Evolutionary conservation across 352 stramenopile species (phyloP).

Genomic region (Globisporangium heterothallicum): DNA sequence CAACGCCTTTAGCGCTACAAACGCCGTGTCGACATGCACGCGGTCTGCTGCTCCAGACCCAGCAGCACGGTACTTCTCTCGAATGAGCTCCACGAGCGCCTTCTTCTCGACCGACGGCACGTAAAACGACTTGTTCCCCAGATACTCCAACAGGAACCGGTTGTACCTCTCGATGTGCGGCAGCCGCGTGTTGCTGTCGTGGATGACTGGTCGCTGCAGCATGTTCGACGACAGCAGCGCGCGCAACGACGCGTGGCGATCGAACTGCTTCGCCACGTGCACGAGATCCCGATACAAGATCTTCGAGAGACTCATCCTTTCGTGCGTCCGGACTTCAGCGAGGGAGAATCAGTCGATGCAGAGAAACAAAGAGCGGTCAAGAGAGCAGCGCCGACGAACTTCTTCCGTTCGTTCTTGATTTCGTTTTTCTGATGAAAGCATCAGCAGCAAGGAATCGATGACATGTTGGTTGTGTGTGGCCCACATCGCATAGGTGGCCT

Average conservation of each 20-base stretch:
- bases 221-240: constrained; percentile 61
- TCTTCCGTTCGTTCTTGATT: background rate
- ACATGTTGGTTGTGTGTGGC: no score
- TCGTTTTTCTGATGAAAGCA: no score
- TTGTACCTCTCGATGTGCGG: constrained; percentile 64
- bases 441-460: no score
- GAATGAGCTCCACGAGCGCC: constrained; percentile 35
- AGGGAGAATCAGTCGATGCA: no score
- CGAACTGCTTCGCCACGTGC: constrained; percentile 38
- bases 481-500: no score
- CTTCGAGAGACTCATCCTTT: constrained; percentile 54
- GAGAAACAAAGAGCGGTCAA: background rate
- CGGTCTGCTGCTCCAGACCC: background rate
- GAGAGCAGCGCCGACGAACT: no score
- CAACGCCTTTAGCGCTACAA: constrained; percentile 53
- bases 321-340: background rate
- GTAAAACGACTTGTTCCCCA: constrained; percentile 61
- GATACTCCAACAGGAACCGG: constrained; percentile 39
- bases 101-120: constrained; percentile 35
- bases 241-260: constrained; percentile 51
- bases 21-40: constrained; percentile 46
- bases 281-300: constrained; percentile 73
- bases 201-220: constrained; percentile 31
- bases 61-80: constrained; percentile 40
- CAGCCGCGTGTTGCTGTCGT: constrained; percentile 25